phyloP scores from a whole-genome alignment of 2,329 filamentous ascomycete genomes.

The Monascus ruber region DNA sequence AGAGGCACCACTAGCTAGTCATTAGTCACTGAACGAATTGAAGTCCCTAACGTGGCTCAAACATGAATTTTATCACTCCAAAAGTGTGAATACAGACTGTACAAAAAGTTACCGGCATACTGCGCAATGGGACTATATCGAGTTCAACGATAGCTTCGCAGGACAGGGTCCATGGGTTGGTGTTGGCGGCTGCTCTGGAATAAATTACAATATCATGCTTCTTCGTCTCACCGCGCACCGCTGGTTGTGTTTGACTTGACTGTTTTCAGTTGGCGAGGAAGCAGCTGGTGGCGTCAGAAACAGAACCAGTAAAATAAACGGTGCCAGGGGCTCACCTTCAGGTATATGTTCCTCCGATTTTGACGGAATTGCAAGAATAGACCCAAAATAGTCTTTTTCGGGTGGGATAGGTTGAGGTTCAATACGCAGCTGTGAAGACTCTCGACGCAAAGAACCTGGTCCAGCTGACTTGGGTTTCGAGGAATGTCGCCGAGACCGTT shows the following conservation, averaged over 20 bases:
- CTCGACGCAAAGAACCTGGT: slow-evolving; percentile 1
- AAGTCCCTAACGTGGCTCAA: neutral
- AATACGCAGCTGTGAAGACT: neutral
- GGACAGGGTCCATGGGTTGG: too few relatives aligned
- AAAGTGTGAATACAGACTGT: too few relatives aligned
- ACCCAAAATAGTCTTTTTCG: neutral
- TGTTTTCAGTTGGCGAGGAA: slow-evolving; percentile 4
- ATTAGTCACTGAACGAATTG: slow-evolving; percentile 1
- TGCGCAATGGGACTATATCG: too few relatives aligned
- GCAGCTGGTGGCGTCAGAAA: slow-evolving; percentile 2
- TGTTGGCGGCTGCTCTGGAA: too few relatives aligned
- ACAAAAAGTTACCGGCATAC: too few relatives aligned
- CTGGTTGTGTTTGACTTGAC: slow-evolving; percentile 15
- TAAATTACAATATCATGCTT: slow-evolving; percentile 29
- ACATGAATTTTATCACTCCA: too few relatives aligned
- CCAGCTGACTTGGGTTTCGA: slow-evolving; percentile 15
- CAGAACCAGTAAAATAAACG: neutral
- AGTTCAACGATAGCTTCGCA: too few relatives aligned
- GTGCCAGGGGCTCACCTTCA: neutral
- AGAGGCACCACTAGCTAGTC: slow-evolving; percentile 4
- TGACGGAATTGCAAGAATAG: neutral
- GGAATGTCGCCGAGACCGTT: slow-evolving; percentile 21
- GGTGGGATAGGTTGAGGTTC: neutral
- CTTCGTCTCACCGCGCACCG: slow-evolving; percentile 24
- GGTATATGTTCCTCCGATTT: neutral